phyloP scores from a whole-genome alignment of 345 rosid genomes.

The Hypericum perforatum region DNA sequence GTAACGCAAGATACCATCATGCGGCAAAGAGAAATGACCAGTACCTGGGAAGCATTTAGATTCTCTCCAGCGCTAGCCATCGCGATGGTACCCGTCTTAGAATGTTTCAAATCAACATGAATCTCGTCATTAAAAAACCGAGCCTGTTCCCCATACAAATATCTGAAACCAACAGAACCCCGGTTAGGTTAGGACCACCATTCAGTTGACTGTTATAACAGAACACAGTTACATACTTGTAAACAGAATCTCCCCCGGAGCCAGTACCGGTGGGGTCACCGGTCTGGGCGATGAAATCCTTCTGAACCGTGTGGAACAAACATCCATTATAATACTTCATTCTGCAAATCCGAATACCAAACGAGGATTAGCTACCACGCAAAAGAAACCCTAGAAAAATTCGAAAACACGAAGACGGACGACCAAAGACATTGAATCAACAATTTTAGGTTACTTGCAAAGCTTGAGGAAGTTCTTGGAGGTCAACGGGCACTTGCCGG shows the following conservation, averaged over 20 bases:
- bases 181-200: no score
- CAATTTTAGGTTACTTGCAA: constrained; percentile 48
- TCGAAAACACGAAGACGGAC: background rate
- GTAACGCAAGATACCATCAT: background rate
- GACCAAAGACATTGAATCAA: background rate
- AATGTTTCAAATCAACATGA: constrained; percentile 77
- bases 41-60: constrained; percentile 95
- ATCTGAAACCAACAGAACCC: constrained; percentile 29
- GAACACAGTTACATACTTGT: constrained; percentile 43
- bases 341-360: constrained; percentile 26
- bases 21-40: constrained; percentile 1
- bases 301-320: constrained; percentile 77
- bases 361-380: background rate
- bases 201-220: no score
- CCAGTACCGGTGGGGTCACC: constrained; percentile 89
- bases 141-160: constrained; percentile 81
- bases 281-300: constrained; percentile 72
- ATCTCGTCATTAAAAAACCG: constrained; percentile 83
- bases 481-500: constrained; percentile 66
- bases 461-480: constrained; percentile 91
- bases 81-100: constrained; percentile 73
- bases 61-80: constrained; percentile 98
- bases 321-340: constrained; percentile 85
- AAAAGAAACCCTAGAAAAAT: background rate
- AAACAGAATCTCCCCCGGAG: constrained; percentile 73